Evolutionary conservation across 305 asterid species (phyloP).

Genomic region (Fraxinus dipetala): DNA sequence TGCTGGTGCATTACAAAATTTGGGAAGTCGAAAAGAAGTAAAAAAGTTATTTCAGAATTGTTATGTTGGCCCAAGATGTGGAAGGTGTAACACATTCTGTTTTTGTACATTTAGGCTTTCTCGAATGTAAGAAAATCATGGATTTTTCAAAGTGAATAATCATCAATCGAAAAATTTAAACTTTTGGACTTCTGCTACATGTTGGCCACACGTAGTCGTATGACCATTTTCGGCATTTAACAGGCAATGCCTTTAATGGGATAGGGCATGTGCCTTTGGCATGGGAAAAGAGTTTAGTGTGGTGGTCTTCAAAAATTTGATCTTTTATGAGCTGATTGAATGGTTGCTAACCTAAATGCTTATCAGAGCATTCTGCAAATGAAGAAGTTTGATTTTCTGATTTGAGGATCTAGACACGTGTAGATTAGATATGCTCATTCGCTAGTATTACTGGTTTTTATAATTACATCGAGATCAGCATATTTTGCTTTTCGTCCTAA

Average conservation of each 20-base stretch:
- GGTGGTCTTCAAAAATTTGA: constrained; percentile 25
- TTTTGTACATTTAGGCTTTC: background rate
- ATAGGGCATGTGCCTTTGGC: constrained; percentile 3
- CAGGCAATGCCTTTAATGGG: constrained; percentile 1
- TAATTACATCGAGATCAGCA: background rate
- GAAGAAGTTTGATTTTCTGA: constrained; percentile 8
- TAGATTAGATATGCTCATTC: background rate
- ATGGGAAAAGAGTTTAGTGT: background rate
- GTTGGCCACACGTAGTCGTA: background rate
- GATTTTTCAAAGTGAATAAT: background rate
- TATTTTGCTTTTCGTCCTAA: background rate
- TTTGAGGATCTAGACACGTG: background rate
- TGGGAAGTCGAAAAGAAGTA: background rate
- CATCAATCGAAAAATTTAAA: background rate
- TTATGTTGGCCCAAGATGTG: background rate
- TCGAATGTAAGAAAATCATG: background rate
- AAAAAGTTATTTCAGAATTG: background rate
- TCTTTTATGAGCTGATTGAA: background rate
- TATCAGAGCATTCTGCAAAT: constrained; percentile 1
- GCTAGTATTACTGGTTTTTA: background rate
- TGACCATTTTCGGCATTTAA: background rate
- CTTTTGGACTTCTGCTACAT: background rate
- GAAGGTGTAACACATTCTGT: background rate
- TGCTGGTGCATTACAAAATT: background rate
- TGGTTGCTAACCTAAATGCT: constrained; percentile 4